These are phyloP conservation scores for Pseudogymnoascus sp. DNA, from an alignment of 2,329 filamentous ascomycete genomes.

Conservation along the genomic window DNA sequence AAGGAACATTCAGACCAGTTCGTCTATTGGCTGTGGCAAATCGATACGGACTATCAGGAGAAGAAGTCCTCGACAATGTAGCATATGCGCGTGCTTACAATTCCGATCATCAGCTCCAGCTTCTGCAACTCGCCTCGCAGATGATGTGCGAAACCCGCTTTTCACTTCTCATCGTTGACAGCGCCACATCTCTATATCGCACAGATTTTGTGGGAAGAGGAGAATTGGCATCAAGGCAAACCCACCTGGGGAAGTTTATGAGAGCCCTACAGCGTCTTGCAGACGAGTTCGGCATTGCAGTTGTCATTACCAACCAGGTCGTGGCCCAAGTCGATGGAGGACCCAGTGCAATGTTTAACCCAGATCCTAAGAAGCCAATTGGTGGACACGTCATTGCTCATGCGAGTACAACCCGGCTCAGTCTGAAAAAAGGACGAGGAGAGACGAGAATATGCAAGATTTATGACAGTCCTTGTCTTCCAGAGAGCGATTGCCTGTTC, in stretches of 20 bases:
- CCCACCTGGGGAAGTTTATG: conserved; percentile 83
- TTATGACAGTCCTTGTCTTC: conserved; percentile 94
- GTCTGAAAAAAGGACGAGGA: conserved; percentile 86
- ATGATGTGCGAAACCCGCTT: conserved; percentile 99
- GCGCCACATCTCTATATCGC: conserved; percentile 87
- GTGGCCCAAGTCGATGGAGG: conserved; percentile 97
- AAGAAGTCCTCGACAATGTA: conserved; percentile 96
- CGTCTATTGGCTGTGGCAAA: conserved; percentile 86
- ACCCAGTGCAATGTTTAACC: conserved; percentile 96
- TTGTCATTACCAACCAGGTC: conserved; percentile 98
- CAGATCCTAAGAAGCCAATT: conserved; percentile 97
- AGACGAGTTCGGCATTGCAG: conserved; percentile 87
- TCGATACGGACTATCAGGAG: conserved; percentile 85
- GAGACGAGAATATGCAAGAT: conserved; percentile 99
- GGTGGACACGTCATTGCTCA: conserved; percentile 98
- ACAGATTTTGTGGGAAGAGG: conserved; percentile 97
- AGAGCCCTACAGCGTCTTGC: conserved; percentile 69
- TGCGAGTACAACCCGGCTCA: conserved; percentile 88
- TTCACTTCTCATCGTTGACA: conserved; percentile 91
- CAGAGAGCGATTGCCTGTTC: conserved; percentile 93
- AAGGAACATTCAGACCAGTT: conserved; percentile 92
- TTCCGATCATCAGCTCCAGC: conserved; percentile 91
- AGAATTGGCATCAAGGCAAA: conserved; percentile 88
- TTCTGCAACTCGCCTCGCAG: conserved; percentile 86
- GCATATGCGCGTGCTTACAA: conserved; percentile 98